phyloP scores from a whole-genome alignment of 225 moss, liverwort and hornwort species.

The Asterella californica region DNA sequence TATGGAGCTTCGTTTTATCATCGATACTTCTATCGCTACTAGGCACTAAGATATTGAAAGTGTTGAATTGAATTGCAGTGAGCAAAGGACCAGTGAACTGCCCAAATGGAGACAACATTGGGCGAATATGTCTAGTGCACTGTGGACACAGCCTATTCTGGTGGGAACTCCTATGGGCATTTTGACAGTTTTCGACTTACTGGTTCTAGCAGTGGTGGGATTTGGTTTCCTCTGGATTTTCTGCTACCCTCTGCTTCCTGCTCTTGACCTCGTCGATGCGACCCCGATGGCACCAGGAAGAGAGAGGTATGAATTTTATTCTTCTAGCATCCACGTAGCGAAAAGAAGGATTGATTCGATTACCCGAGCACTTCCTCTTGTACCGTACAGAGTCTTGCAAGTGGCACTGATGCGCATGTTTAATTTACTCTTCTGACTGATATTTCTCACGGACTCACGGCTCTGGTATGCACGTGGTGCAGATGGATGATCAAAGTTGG shows the following conservation, averaged over 20 bases:
- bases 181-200: slow-evolving; percentile 46
- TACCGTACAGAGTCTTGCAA: neutral
- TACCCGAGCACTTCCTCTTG: too few species aligned
- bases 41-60: neutral
- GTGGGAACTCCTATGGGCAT: slow-evolving; percentile 46
- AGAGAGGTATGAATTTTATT: slow-evolving; percentile 23
- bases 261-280: slow-evolving; percentile 35
- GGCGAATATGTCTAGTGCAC: slow-evolving; percentile 23
- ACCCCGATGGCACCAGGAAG: slow-evolving; percentile 28
- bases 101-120: slow-evolving; percentile 42
- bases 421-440: too few species aligned
- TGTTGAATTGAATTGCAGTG: slow-evolving; percentile 17
- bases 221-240: slow-evolving; percentile 54
- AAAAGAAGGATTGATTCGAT: too few species aligned
- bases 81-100: slow-evolving; percentile 20
- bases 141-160: slow-evolving; percentile 48
- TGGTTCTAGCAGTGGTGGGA: slow-evolving; percentile 34
- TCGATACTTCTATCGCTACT: neutral
- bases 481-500: slow-evolving; percentile 33
- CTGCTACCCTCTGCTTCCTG: slow-evolving; percentile 45
- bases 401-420: neutral
- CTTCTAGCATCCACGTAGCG: neutral
- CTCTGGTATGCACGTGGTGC: neutral
- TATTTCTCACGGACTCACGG: neutral
- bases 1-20: too few species aligned